phyloP scores from a whole-genome alignment of 257 asterid species.

The Lavandula angustifolia region DNA sequence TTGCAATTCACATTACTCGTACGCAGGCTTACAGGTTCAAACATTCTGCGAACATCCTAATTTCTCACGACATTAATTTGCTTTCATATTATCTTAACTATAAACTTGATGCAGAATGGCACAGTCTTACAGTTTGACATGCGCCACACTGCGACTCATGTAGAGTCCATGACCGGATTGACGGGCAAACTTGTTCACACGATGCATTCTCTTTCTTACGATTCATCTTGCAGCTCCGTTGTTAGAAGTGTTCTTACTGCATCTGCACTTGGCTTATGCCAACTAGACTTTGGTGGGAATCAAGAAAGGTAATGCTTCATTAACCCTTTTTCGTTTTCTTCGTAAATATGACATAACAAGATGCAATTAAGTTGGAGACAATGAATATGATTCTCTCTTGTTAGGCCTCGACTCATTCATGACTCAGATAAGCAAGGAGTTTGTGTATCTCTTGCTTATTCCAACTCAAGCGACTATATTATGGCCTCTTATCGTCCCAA shows the following conservation, averaged over 20 bases:
- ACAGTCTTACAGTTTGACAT: conserved; percentile 77
- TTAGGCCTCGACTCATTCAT: conserved; percentile 67
- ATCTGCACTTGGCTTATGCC: conserved; percentile 85
- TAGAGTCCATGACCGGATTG: conserved; percentile 63
- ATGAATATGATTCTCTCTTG: neutral
- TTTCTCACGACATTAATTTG: conserved; percentile 11
- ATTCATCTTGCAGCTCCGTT: conserved; percentile 43
- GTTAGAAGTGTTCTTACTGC: conserved; percentile 70
- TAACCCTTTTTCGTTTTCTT: neutral
- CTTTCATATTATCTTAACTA: conserved; percentile 8
- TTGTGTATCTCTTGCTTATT: conserved; percentile 82
- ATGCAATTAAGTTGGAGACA: neutral
- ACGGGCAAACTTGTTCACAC: conserved; percentile 73
- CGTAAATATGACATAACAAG: neutral
- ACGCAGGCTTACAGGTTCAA: conserved; percentile 92
- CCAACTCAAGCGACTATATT: conserved; percentile 51
- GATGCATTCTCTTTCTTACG: conserved; percentile 52
- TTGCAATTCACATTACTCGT: conserved; percentile 55
- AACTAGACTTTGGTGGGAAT: conserved; percentile 67
- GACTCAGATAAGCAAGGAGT: conserved; percentile 78
- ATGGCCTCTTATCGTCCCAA: conserved; percentile 93
- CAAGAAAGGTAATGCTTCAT: conserved; percentile 52
- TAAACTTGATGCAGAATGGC: conserved; percentile 65
- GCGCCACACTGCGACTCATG: conserved; percentile 70
- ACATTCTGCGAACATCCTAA: conserved; percentile 14